Base-by-base conservation (phyloP, 345 rosid genomes). In the Hirschfeldia incana region DNA sequence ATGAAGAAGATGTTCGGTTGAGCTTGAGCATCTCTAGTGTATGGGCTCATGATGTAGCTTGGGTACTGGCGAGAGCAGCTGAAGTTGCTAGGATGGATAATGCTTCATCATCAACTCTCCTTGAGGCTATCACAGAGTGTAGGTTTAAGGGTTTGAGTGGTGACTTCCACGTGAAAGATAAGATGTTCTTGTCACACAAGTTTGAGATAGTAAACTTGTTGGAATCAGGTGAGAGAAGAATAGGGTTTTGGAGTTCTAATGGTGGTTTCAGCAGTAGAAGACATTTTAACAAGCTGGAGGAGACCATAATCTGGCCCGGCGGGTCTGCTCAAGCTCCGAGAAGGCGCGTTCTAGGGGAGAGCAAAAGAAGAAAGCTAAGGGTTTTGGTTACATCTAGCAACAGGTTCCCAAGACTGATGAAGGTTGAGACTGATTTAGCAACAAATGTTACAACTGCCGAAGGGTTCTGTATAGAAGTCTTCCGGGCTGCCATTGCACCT, bases 141-240 rank as follows among this genome's bases (percentile, higher is more conserved):
- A 76, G 37, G 2, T 84, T 84, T 21, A 78, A 49, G 4, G 85
- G 89, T 53, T 70, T 84, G 32, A 44, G 78, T 51, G 85, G 87
- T 65, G 82, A 78, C 8, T 71, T 84, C 36, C 49, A 55, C 2
- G 17, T 86, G 1, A 3, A 17, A 6, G 67, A 69, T 28, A 79
- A 75, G 8, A 75, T 51, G 67, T 42, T 75, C 42, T 12, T 65
- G 29, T 72, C 86, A 27, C 4, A 32, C 0, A 67, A 70, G 27
- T 80, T 80, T 70, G 88, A 84, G 59, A 78, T 87, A n/a, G 51
- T 87, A 4, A 87, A 85, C 67, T 33, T 85, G 33, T 15, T 81
- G 4, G 82, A 70, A 8, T 70, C 76, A n/a, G 29, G 73, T 46
- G 83, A 72, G 28, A 84, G 77, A 62, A 75, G 34, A 1, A 16